Percentiles rank a stretch among this genome's conserved stretches.
Conservation (phyloP, 371 early-diverging fungal species). For the Furculomyces boomerangus region DNA sequence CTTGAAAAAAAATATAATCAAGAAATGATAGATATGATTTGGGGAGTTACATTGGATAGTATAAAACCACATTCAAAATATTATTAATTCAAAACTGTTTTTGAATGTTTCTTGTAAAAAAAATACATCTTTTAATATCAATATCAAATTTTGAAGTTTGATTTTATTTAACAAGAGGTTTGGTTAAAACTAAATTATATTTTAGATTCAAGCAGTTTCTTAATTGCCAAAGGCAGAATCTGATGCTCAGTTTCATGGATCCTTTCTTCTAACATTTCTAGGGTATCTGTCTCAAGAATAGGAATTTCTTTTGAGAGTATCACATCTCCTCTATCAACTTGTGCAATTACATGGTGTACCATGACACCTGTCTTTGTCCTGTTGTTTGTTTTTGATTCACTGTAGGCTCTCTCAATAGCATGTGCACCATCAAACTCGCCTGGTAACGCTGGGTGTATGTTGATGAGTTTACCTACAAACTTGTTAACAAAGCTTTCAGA, state of each 20-base stretch:
- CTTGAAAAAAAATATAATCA: too few relatives aligned
- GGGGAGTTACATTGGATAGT: too few relatives aligned
- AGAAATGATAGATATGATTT: too few relatives aligned
- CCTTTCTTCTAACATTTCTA: constrained; percentile 60
- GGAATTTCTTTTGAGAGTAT: constrained; percentile 58
- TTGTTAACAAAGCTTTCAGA: constrained; percentile 56
- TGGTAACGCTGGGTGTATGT: constrained; percentile 91
- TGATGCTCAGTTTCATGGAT: constrained; percentile 79
- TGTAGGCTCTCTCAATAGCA: constrained; percentile 84
- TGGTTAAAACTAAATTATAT: too few relatives aligned
- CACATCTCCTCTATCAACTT: constrained; percentile 83
- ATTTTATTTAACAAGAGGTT: too few relatives aligned
- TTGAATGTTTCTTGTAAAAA: too few relatives aligned
- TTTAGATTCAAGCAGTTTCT: constrained; percentile 6
- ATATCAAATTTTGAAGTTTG: too few relatives aligned
- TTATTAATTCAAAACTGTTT: too few relatives aligned
- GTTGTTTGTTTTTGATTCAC: constrained; percentile 54
- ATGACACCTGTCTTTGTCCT: constrained; percentile 79
- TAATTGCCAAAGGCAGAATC: constrained; percentile 49
- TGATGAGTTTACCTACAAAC: constrained; percentile 60
- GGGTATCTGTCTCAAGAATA: constrained; percentile 51
- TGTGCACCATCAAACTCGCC: constrained; percentile 88
- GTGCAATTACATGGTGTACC: constrained; percentile 90
- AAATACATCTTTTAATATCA: too few relatives aligned
- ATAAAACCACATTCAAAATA: too few relatives aligned